Evolutionary conservation across 768 basidiomycete genomes (phyloP).

Genomic region (Phanerodontia chrysosporium): DNA sequence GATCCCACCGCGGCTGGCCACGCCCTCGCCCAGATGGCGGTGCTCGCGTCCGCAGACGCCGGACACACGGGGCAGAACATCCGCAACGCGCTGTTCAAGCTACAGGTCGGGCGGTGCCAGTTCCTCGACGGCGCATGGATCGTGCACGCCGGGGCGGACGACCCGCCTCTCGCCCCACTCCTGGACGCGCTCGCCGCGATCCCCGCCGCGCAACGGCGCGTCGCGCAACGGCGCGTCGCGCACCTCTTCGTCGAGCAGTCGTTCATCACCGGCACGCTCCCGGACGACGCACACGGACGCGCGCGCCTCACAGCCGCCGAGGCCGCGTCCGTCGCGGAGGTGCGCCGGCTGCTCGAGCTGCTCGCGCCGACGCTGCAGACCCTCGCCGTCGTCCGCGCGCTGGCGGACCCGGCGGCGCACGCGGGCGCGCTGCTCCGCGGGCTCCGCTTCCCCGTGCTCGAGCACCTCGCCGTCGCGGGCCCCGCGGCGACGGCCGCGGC

Average conservation of each 20-base stretch:
- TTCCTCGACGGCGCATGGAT: background rate
- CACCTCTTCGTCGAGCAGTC: background rate
- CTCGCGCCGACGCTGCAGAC: background rate
- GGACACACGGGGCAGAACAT: background rate
- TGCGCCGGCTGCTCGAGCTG: background rate
- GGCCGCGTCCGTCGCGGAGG: background rate
- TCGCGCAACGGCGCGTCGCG: background rate
- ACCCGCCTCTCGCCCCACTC: background rate
- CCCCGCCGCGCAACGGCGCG: background rate
- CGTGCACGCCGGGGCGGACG: background rate
- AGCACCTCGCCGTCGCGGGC: background rate
- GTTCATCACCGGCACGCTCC: background rate
- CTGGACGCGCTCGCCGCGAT: background rate
- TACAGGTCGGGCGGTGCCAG: background rate
- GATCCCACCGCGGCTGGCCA: background rate
- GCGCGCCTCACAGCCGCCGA: background rate
- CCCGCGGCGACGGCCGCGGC: background rate
- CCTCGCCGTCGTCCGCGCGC: background rate
- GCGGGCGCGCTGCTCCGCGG: background rate
- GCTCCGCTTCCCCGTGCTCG: background rate
- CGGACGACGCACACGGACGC: background rate
- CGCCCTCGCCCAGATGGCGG: background rate
- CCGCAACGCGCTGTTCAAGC: background rate
- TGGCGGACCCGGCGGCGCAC: background rate
- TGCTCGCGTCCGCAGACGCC: background rate